Evolutionary conservation across 2,329 filamentous ascomycete species (phyloP).

Genomic region (Colletotrichum kahawae): DNA sequence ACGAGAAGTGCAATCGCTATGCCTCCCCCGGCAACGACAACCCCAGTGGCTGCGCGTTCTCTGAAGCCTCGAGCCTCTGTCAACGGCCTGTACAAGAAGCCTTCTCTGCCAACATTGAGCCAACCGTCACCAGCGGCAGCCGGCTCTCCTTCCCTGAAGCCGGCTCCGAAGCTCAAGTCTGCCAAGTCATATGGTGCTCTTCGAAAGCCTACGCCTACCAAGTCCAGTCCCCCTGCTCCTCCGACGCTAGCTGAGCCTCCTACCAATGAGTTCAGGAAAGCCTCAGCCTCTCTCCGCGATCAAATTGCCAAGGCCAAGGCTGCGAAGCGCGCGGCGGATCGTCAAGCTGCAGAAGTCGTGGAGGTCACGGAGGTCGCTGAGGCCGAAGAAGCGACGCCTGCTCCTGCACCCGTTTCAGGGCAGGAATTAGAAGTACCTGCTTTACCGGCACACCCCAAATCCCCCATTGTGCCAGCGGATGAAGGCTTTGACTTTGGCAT

Average conservation of each 20-base stretch:
- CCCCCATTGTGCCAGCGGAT: conserved; percentile 52
- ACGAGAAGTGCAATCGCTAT: conserved; percentile 35
- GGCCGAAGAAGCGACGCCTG: not conserved
- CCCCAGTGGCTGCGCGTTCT: conserved; percentile 49
- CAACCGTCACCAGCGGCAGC: not conserved
- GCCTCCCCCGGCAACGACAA: conserved; percentile 44
- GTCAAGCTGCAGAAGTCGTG: conserved; percentile 30
- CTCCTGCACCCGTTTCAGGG: not conserved
- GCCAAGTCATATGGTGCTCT: conserved; percentile 16
- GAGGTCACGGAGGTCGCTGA: not conserved
- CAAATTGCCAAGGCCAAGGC: conserved; percentile 94
- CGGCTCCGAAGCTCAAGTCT: conserved; percentile 3
- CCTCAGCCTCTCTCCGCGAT: conserved; percentile 81
- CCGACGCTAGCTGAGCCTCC: conserved; percentile 20
- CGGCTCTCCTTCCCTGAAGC: conserved; percentile 1
- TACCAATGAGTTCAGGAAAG: conserved; percentile 54
- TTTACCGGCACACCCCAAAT: not conserved
- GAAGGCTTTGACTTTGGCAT: conserved; percentile 52
- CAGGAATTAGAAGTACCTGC: not conserved
- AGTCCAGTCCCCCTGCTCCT: not conserved
- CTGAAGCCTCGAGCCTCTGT: conserved; percentile 58
- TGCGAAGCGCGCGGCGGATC: conserved; percentile 65
- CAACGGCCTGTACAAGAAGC: conserved; percentile 60
- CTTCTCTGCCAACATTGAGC: conserved; percentile 49
- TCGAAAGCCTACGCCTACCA: not conserved